Evolutionary conservation across 306 rosid species (phyloP).

Genomic region (Vachellia pachyceras): DNA sequence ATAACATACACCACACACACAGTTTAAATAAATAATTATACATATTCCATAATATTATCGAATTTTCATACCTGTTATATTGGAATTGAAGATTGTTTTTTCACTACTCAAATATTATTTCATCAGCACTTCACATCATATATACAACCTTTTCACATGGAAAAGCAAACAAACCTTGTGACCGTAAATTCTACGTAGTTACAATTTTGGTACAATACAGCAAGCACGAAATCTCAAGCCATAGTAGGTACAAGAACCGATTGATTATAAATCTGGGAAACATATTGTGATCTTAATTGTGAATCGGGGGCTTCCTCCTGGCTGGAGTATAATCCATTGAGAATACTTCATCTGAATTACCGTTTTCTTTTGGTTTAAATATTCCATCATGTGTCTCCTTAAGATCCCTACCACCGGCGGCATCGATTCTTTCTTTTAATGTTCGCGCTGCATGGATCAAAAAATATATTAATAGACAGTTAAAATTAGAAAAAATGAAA

Average conservation of each 20-base stretch:
- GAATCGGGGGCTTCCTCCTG: slow-evolving; percentile 84
- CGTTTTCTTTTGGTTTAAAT: slow-evolving; percentile 48
- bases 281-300: slow-evolving; percentile 52
- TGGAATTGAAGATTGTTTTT: too few species aligned
- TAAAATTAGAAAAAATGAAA: slow-evolving; percentile 1
- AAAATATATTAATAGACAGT: not conserved
- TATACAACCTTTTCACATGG: not conserved
- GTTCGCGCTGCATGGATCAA: slow-evolving; percentile 49
- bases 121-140: too few species aligned
- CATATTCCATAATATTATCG: not conserved
- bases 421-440: slow-evolving; percentile 48
- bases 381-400: slow-evolving; percentile 39
- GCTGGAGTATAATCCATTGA: slow-evolving; percentile 86
- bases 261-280: slow-evolving; percentile 10
- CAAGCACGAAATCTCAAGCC: slow-evolving; percentile 2
- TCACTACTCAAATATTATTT: too few species aligned
- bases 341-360: slow-evolving; percentile 51
- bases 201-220: not conserved
- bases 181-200: not conserved
- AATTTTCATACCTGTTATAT: not conserved
- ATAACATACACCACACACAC: not conserved
- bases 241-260: not conserved
- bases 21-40: not conserved
- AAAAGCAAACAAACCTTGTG: not conserved
- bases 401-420: not conserved